Evolutionary conservation across 352 stramenopile genomes (phyloP).

Genomic region (Plasmopara muralis): DNA sequence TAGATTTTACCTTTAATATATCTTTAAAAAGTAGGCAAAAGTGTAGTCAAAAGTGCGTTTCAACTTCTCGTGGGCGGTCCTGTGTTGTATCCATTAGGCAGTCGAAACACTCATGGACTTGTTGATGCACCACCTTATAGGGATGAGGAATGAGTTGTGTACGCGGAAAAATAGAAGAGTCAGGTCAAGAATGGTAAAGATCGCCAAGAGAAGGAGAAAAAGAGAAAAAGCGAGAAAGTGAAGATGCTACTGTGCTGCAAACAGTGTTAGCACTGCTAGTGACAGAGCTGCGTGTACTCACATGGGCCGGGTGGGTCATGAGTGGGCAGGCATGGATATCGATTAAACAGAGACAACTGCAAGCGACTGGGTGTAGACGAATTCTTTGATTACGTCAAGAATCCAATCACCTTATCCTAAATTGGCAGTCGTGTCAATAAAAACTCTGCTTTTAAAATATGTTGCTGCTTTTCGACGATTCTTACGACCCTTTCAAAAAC

Average conservation of each 20-base stretch:
- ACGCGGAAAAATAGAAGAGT: conserved; percentile 45
- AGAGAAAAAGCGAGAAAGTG: conserved; percentile 70
- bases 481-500: too few species aligned
- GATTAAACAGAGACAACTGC: conserved; percentile 85
- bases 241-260: conserved; percentile 62
- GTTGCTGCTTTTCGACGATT: too few species aligned
- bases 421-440: too few species aligned
- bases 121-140: conserved; percentile 58
- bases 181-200: conserved; percentile 67
- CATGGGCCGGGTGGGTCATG: conserved; percentile 68
- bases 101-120: conserved; percentile 43
- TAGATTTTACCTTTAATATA: too few species aligned
- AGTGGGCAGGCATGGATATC: conserved; percentile 66
- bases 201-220: conserved; percentile 76
- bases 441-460: too few species aligned
- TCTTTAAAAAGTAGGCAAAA: conserved; percentile 19
- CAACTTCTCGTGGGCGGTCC: conserved; percentile 51
- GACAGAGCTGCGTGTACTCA: conserved; percentile 54
- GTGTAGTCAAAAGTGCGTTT: conserved; percentile 59
- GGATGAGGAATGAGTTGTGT: conserved; percentile 23
- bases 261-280: conserved; percentile 68
- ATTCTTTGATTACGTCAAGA: conserved; percentile 82
- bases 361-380: conserved; percentile 73
- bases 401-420: too few species aligned
- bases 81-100: conserved; percentile 38